Evolutionary conservation across 1,284 basidiomycete species (phyloP), one percentile per base, ranked within the genome.

Genomic region (Irpex rosettiformis): DNA sequence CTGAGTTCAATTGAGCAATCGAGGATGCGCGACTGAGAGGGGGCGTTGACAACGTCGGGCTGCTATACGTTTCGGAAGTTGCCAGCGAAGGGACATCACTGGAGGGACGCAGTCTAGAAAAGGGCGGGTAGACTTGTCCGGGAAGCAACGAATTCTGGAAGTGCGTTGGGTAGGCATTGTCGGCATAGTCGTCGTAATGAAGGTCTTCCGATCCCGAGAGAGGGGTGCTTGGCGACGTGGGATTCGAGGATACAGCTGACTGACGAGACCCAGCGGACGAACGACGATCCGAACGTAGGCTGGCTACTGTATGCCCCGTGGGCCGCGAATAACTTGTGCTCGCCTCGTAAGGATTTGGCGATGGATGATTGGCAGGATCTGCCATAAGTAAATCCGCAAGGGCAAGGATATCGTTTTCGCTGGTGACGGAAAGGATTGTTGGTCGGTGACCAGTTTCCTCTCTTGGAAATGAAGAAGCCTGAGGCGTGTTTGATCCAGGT

Each of bases 61-160:
- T 79, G 59, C 75, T 78, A 58, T 63, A 66, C 1, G 79, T 79
- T 1, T 72, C 68, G 4, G 77, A 76, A 13, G 74, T 78, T 24
- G 72, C 69, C 30, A 80, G 68, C 11, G 78, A 79, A 10, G 79
- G 79, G 6, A 74, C 77, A 60, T 80, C 78, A 37, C 74, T 75
- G 59, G 57, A 55, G 56, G 56, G 59, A 10, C 54, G 29, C 37
- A 28, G 56, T 24, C 58, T 65, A 27, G 59, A 52, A 40, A n/a
- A 27, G 22, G 48, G 21, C 10, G 27, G 13, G 10, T 51, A 51
- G 18, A 27, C 10, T 11, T 27, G 22, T 27, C 48, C 21, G 18
- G 43, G 43, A 37, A 37, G 33, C 33, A 37, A 37, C 11, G 43
- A 22, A 18, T 18, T 22, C 7, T 45, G 43, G 18, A 18, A n/a